Evolutionary conservation across 192 early-diverging fungal species (phyloP), one percentile per base, ranked within the genome.

Genomic region (Backusella mclennaniae): DNA sequence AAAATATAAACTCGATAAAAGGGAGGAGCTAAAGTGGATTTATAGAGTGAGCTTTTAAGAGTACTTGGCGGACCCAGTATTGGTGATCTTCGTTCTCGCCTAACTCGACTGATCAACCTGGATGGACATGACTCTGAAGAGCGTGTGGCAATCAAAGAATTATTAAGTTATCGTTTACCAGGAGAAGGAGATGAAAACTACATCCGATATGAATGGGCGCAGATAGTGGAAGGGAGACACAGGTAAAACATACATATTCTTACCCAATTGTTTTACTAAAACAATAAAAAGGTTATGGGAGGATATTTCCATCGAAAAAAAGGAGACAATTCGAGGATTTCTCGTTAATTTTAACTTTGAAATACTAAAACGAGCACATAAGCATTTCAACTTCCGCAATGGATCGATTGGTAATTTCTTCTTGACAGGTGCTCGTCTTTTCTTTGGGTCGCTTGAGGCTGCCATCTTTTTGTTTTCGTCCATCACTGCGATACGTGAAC

Each of bases 381-480:
- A 88, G 41, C 80, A 81, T 1, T 94, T 93, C 75, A 89, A 93
- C 21, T 94, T 93, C 71, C 87, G 90, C 9, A 90, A 91, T 53
- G 93, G 91, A 35, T 87, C 86, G 19, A 92, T 94, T 71, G 93
- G 93, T 6, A 94, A 94, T 80, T 92, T 94, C 79, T 93, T 94
- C 76, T 76, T 94, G 69, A 93, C 91, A 33, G 93, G 93, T 11
- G 92, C 89, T 6, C 85, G 93, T 12, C 80, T 94, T 41, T 94
- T 94, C 71, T 93, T 93, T 83, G 84, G 90, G 31, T 89, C 88
- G 46, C 59, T 89, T 0, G 88, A 89, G 56, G 90, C 92, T 8
- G 93, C 92, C 63, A 91, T 94, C 66, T 93, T 93, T 79, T 79
- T 93, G 67, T 93, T 94, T 77, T 82, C 90, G 0, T 83, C 90